A percentile compares a stretch with the other conserved stretches of the same genome.
These are phyloP conservation scores for Dalbergia cochinchinensis DNA, from an alignment of 306 rosid species.

Conservation along the genomic window DNA sequence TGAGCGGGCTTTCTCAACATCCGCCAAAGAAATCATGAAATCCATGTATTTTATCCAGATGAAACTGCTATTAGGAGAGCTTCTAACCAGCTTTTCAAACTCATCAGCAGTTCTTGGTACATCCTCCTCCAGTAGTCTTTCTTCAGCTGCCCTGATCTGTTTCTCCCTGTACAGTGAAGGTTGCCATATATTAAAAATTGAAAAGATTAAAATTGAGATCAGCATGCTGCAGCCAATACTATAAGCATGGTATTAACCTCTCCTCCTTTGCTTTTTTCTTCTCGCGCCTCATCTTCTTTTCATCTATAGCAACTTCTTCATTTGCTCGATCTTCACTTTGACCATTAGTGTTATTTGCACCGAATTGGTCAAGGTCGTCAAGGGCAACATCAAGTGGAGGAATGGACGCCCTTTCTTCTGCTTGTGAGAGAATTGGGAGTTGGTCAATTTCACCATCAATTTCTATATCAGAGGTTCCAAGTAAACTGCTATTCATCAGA, in stretches of 20 bases:
- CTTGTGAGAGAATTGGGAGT: conserved; percentile 59
- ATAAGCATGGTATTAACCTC: conserved; percentile 59
- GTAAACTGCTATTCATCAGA: conserved; percentile 42
- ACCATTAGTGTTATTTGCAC: conserved; percentile 42
- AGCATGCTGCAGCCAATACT: conserved; percentile 20
- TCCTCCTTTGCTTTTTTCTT: conserved; percentile 77
- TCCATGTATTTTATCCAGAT: conserved; percentile 93
- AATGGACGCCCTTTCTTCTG: conserved; percentile 77
- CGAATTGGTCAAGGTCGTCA: conserved; percentile 67
- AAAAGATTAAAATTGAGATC: neutral
- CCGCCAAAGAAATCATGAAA: conserved; percentile 73
- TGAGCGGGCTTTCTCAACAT: conserved; percentile 89
- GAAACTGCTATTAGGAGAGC: conserved; percentile 92
- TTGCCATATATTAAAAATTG: neutral
- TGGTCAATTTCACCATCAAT: conserved; percentile 55
- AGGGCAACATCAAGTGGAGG: conserved; percentile 88
- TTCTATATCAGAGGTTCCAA: conserved; percentile 50
- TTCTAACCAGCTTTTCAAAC: conserved; percentile 88
- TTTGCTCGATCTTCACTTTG: conserved; percentile 58
- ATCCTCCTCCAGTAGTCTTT: conserved; percentile 80
- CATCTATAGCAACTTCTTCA: conserved; percentile 45
- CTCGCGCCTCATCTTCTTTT: conserved; percentile 67
- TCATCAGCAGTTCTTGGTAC: conserved; percentile 90
- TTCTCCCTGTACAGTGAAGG: conserved; percentile 64
- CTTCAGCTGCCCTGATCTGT: conserved; percentile 83